Conservation (phyloP, 2,329 filamentous ascomycete species). For the Salinomyces thailandicus region DNA sequence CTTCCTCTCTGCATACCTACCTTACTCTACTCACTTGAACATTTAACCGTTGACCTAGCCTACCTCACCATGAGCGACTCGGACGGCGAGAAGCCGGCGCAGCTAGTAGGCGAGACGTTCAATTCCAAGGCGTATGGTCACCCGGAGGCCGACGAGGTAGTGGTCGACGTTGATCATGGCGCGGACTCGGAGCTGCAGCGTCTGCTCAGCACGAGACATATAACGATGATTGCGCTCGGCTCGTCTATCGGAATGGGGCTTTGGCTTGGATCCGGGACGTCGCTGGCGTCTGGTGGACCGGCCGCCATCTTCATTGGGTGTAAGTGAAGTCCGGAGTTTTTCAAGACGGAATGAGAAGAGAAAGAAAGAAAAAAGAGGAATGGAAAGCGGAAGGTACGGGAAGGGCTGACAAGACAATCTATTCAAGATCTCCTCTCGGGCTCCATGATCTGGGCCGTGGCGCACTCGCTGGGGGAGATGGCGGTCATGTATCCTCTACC, state of each 20-base stretch:
- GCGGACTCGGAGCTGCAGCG: conserved; percentile 29
- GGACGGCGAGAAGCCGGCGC: neutral
- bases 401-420: neutral
- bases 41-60: too few relatives aligned
- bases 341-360: too few relatives aligned
- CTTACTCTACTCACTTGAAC: too few relatives aligned
- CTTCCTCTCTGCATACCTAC: too few relatives aligned
- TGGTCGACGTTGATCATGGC: conserved; percentile 15
- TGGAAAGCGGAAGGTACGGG: too few relatives aligned
- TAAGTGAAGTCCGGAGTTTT: neutral
- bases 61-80: neutral
- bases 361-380: too few relatives aligned
- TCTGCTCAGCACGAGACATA: conserved; percentile 30
- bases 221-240: conserved; percentile 32
- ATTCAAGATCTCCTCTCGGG: conserved; percentile 29
- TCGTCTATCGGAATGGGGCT: conserved; percentile 41
- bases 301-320: conserved; percentile 37
- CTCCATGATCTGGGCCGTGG: conserved; percentile 24
- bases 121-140: neutral
- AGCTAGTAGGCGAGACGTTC: neutral
- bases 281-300: conserved; percentile 41
- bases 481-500: conserved; percentile 26
- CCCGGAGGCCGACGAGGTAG: neutral
- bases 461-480: conserved; percentile 27
- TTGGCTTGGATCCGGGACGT: conserved; percentile 41